Conservation (phyloP, 331 rosid genomes). For the Rosa hybrid region DNA sequence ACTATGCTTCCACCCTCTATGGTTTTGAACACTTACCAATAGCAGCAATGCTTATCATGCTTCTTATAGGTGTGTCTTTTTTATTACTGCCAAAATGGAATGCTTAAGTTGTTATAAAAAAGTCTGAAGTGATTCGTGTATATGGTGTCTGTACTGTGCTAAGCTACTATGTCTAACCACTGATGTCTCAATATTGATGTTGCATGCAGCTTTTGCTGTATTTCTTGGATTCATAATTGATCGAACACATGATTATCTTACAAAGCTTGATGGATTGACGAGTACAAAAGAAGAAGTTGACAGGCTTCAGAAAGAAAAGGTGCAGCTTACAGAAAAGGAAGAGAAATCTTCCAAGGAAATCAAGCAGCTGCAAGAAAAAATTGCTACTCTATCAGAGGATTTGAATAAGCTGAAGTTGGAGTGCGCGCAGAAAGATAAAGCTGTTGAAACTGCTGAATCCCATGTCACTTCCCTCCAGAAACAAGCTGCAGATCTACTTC, state of each 20-base stretch:
- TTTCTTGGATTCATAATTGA: constrained; percentile 87
- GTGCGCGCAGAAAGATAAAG: constrained; percentile 64
- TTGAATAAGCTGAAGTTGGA: constrained; percentile 68
- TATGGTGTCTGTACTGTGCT: constrained; percentile 3
- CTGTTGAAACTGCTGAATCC: constrained; percentile 74
- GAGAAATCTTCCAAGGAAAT: constrained; percentile 64
- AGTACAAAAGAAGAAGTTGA: constrained; percentile 75
- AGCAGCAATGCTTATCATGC: not conserved
- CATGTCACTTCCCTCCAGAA: constrained; percentile 86
- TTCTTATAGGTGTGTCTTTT: not conserved
- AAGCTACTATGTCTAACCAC: not conserved
- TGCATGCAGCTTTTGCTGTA: constrained; percentile 77
- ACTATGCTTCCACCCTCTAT: not conserved
- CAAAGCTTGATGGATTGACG: constrained; percentile 59
- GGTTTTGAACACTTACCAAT: not conserved
- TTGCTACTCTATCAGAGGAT: constrained; percentile 43
- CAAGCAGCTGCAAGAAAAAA: constrained; percentile 52
- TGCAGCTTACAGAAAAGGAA: constrained; percentile 58
- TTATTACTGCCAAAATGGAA: not conserved
- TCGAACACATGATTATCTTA: constrained; percentile 72
- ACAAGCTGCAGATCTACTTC: constrained; percentile 86
- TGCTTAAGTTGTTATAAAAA: not conserved
- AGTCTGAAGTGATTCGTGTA: not conserved
- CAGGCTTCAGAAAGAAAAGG: constrained; percentile 55
- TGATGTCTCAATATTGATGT: constrained; percentile 25